Base-by-base conservation (phyloP, 2,329 filamentous ascomycete species). In the Alternaria sp. region DNA sequence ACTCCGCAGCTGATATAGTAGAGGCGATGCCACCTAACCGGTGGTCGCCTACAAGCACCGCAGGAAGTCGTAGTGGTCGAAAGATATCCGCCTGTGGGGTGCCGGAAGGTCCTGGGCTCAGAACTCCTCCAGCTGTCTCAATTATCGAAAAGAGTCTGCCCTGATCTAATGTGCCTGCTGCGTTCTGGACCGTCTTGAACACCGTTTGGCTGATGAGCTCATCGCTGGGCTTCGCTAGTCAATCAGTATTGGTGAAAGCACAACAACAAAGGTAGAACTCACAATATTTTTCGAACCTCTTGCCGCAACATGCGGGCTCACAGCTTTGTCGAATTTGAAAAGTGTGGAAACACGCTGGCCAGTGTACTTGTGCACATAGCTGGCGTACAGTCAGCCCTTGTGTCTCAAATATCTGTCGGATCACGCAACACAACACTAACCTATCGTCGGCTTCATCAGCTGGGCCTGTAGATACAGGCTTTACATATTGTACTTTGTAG, bases 111-210 rank as follows among this genome's bases (percentile, higher is more conserved):
- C 87, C 87, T 0, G 93, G 93, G 0, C 92, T 95, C 65, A 95
- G 89, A 0, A 95, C 91, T 1, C 93, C 93, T 1, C 92, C 93
- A 2, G 93, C 92, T 2, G 93, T 96, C 77, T 96, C 93, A 49
- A 96, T 83, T 50, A 96, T 85, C 1, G 92, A 81, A 79, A 78
- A 45, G 1, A 71, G 69, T 57, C 64, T 67, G 1, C 53, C 55
- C 26, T 44, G 33, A 11, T 60, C 58, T 25, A 51, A 55, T 3
- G 46, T 26, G 11, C 20, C 41, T 14, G 73, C 72, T 55, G 65
- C 50, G 14, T 65, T 56, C 12, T 66, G 60, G 66, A 47, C 65
- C 46, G 23, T 56, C 44, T 45, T 63, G 64, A 50, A 77, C 66
- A n/a, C 58, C 47, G 53, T 62, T 21, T 66, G 60, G 21, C 67